Evolutionary conservation across 768 basidiomycete species (phyloP).

Genomic region (Aureoboletus auriporus): DNA sequence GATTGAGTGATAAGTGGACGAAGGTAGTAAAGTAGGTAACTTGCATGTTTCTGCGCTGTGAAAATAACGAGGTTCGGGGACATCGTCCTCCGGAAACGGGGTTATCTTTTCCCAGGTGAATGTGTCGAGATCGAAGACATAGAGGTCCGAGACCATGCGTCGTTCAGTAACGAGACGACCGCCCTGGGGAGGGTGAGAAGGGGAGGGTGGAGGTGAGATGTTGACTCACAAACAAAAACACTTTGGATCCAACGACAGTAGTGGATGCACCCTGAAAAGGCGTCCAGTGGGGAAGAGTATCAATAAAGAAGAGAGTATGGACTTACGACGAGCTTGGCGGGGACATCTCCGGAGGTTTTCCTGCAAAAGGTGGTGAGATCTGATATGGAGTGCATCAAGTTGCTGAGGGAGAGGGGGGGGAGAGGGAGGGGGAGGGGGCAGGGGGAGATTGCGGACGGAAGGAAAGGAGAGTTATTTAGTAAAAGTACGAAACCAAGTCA

Average conservation of each 20-base stretch:
- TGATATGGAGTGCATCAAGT: constrained; percentile 72
- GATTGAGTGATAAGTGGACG: constrained; percentile 13
- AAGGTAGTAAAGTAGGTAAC: constrained; percentile 14
- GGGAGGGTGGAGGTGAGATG: background rate
- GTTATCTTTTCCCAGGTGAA: constrained; percentile 75
- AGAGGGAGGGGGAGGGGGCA: constrained; percentile 1
- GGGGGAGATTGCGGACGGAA: constrained; percentile 11
- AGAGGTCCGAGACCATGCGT: constrained; percentile 87
- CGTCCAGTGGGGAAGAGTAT: background rate
- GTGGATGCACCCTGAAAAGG: constrained; percentile 76
- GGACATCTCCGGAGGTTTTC: constrained; percentile 81
- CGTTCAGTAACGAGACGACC: constrained; percentile 84
- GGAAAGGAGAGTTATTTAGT: constrained; percentile 6
- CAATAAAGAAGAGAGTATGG: background rate
- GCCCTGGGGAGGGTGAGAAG: constrained; percentile 46
- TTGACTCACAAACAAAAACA: constrained; percentile 80
- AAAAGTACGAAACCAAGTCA: constrained; percentile 17
- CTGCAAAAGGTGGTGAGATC: constrained; percentile 86
- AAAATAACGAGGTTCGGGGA: constrained; percentile 88
- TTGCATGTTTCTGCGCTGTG: constrained; percentile 86
- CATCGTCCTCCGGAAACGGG: constrained; percentile 57
- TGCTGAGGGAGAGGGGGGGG: background rate
- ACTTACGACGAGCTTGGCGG: constrained; percentile 83
- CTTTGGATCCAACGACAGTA: constrained; percentile 82
- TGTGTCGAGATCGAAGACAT: constrained; percentile 80